Evolutionary conservation across 805 yeast genomes (phyloP).

Genomic region (Kluyveromyces dobzhanskii): DNA sequence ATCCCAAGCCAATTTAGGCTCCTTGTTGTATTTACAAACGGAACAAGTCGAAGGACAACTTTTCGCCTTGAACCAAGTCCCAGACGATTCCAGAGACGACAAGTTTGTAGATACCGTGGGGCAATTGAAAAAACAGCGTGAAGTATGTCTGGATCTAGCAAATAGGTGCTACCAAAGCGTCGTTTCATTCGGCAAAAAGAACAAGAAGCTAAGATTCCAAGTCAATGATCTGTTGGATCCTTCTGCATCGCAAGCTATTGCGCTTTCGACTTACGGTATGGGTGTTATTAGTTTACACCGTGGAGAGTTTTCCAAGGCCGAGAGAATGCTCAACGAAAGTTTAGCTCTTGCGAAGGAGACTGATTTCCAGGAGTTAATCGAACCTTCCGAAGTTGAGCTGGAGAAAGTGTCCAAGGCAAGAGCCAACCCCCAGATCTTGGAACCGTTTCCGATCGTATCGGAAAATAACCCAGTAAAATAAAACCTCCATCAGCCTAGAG

Average conservation of each 20-base stretch:
- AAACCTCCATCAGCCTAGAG: too few species aligned
- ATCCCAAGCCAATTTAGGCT: slow-evolving; percentile 62
- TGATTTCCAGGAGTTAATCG: slow-evolving; percentile 53
- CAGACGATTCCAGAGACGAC: slow-evolving; percentile 21
- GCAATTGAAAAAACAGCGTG: slow-evolving; percentile 20
- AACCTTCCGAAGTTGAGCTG: slow-evolving; percentile 60
- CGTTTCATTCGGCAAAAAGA: slow-evolving; percentile 33
- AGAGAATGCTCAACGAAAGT: slow-evolving; percentile 56
- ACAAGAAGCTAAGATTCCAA: slow-evolving; percentile 26
- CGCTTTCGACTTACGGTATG: slow-evolving; percentile 74
- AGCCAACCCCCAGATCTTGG: not conserved
- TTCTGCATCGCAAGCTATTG: slow-evolving; percentile 55
- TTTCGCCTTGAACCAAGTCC: slow-evolving; percentile 22
- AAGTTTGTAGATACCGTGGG: slow-evolving; percentile 16
- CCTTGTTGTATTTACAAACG: slow-evolving; percentile 58
- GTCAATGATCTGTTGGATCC: slow-evolving; percentile 32
- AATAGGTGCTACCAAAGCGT: slow-evolving; percentile 36
- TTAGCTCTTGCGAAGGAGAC: slow-evolving; percentile 60
- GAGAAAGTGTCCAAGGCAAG: slow-evolving; percentile 36
- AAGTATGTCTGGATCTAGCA: slow-evolving; percentile 28
- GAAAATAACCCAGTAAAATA: not conserved
- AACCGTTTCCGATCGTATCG: not conserved
- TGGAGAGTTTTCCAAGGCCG: slow-evolving; percentile 49
- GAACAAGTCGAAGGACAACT: slow-evolving; percentile 51
- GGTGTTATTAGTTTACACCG: slow-evolving; percentile 71